Evolutionary conservation across 1,284 basidiomycete species (phyloP).

Genomic region (Malassezia slooffiae): DNA sequence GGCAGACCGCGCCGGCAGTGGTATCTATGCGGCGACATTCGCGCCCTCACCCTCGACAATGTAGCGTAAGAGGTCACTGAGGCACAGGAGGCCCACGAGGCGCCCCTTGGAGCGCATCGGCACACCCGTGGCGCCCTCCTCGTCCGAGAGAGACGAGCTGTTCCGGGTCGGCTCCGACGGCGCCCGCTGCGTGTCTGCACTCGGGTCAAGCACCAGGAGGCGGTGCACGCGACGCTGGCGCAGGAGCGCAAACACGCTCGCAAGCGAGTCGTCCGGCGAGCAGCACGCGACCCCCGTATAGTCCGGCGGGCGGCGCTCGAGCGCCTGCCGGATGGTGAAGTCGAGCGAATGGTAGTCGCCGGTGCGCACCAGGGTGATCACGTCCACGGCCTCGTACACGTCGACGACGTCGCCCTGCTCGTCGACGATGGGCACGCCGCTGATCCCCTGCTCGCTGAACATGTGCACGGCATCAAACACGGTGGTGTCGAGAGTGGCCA

Average conservation of each 20-base stretch:
- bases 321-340: constrained; percentile 83
- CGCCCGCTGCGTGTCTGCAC: background rate
- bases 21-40: no score
- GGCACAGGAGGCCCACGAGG: constrained; percentile 40
- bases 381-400: constrained; percentile 96
- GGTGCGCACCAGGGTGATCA: constrained; percentile 70
- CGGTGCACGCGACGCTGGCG: constrained; percentile 87
- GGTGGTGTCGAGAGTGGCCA: constrained; percentile 78
- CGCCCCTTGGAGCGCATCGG: constrained; percentile 1
- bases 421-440: constrained; percentile 91
- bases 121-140: background rate
- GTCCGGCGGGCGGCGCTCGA: constrained; percentile 74
- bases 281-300: constrained; percentile 95
- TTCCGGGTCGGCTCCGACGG: background rate
- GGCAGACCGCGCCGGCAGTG: background rate
- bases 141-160: background rate
- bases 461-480: constrained; percentile 98
- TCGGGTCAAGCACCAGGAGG: constrained; percentile 48
- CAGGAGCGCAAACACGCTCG: constrained; percentile 79
- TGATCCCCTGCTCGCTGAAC: constrained; percentile 91
- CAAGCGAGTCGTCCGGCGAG: constrained; percentile 82
- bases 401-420: constrained; percentile 87
- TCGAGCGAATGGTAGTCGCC: constrained; percentile 90
- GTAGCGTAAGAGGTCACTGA: constrained; percentile 37
- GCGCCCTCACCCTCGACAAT: no score